These are phyloP conservation scores for Ambrosia artemisiifolia DNA, from an alignment of 129 eudicot species.

Conservation along the genomic window DNA sequence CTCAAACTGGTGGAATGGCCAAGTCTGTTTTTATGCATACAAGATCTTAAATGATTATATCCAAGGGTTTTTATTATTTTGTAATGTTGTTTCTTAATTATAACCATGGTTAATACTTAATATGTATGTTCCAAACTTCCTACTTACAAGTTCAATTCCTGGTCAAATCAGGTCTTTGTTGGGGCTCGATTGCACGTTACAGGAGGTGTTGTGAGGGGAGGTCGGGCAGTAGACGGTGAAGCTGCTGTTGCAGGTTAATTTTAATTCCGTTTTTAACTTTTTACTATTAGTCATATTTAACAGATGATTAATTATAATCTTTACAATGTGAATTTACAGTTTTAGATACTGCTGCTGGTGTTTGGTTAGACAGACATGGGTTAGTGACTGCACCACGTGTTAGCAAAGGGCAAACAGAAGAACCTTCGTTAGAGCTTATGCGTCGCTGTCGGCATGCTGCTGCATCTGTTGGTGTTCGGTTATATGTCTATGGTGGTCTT, in stretches of 20 bases:
- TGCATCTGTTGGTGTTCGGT: slow-evolving; percentile 81
- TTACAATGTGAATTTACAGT: slow-evolving; percentile 36
- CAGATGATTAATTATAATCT: background rate
- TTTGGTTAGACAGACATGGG: slow-evolving; percentile 89
- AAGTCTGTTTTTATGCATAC: background rate
- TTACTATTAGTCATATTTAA: background rate
- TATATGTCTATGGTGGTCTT: slow-evolving; percentile 86
- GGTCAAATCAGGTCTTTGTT: slow-evolving; percentile 71
- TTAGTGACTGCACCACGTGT: slow-evolving; percentile 67
- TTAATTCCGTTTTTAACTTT: background rate
- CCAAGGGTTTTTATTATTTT: background rate
- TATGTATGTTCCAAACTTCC: background rate
- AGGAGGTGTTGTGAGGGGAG: slow-evolving; percentile 90
- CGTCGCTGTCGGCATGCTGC: slow-evolving; percentile 97
- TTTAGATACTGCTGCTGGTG: slow-evolving; percentile 98
- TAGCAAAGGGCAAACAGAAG: slow-evolving; percentile 59
- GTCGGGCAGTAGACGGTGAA: slow-evolving; percentile 92
- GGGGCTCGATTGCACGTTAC: slow-evolving; percentile 98
- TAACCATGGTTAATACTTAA: background rate
- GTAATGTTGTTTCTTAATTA: background rate
- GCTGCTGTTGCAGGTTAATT: slow-evolving; percentile 76
- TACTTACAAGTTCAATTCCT: slow-evolving; percentile 17
- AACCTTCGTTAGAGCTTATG: slow-evolving; percentile 82
- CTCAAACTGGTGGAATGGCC: background rate
- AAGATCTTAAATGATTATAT: background rate